Evolutionary conservation across 306 rosid genomes (phyloP).

Genomic region (Bauhinia variegata): DNA sequence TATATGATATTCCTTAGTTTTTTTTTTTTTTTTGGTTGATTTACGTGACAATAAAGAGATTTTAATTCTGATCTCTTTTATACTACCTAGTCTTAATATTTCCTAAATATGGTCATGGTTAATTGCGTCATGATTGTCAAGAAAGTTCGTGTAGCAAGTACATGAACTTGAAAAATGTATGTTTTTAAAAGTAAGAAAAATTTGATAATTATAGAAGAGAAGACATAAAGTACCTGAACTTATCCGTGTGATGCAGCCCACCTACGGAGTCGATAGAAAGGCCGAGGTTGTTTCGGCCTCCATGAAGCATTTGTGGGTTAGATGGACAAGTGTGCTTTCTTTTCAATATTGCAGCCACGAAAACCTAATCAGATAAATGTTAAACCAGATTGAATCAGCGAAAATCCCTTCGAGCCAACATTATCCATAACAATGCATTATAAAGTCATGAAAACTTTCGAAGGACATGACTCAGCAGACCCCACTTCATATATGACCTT

Average conservation of each 20-base stretch:
- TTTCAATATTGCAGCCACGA: conserved; percentile 84
- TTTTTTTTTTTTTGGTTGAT: too few relatives aligned
- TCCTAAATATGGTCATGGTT: too few relatives aligned
- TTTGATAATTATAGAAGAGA: background rate
- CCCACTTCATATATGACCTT: conserved; percentile 17
- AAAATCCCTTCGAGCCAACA: background rate
- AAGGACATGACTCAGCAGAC: conserved; percentile 35
- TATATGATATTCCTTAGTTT: background rate
- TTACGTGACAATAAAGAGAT: too few relatives aligned
- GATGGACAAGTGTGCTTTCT: conserved; percentile 73
- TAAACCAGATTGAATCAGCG: background rate
- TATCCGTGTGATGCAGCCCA: conserved; percentile 46
- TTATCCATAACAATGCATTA: background rate
- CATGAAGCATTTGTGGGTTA: conserved; percentile 64
- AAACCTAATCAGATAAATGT: conserved; percentile 51
- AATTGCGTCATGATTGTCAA: too few relatives aligned
- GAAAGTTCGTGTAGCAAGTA: too few relatives aligned
- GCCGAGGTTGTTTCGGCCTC: conserved; percentile 45
- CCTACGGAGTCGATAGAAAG: conserved; percentile 39
- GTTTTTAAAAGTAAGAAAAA: background rate
- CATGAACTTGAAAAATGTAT: too few relatives aligned
- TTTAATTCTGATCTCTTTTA: too few relatives aligned
- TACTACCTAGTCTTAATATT: too few relatives aligned
- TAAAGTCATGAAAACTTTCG: conserved; percentile 1
- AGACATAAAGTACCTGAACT: conserved; percentile 58